A percentile compares a stretch with the other conserved stretches of the same genome.
Conservation (phyloP, 768 basidiomycete species). For the Lactarius trivialis region DNA sequence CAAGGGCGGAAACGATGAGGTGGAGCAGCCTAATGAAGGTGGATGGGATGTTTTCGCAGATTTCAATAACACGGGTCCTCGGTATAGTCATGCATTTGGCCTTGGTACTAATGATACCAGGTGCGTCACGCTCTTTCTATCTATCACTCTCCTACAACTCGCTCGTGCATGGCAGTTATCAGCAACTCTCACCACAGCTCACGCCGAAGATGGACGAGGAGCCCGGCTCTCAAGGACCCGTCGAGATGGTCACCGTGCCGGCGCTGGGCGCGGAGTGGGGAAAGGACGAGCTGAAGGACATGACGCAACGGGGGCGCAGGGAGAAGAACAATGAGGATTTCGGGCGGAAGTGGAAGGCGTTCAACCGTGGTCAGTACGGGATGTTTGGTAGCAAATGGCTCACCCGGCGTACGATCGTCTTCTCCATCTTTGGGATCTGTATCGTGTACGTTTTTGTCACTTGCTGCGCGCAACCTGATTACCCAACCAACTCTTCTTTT, state of each 20-base stretch:
- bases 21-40: constrained; percentile 40
- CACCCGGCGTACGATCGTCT: constrained; percentile 66
- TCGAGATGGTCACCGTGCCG: constrained; percentile 90
- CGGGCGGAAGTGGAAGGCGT: constrained; percentile 59
- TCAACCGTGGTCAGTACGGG: constrained; percentile 74
- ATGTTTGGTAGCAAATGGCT: constrained; percentile 69
- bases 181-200: constrained; percentile 15
- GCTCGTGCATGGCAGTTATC: constrained; percentile 14
- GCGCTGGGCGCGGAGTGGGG: constrained; percentile 90
- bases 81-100: constrained; percentile 62
- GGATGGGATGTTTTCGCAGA: constrained; percentile 83
- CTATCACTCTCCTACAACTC: constrained; percentile 23
- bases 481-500: no score
- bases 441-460: constrained; percentile 41
- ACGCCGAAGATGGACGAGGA: constrained; percentile 36
- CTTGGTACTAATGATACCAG: constrained; percentile 34
- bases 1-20: constrained; percentile 70
- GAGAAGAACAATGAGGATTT: constrained; percentile 53
- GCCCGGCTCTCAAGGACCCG: constrained; percentile 37
- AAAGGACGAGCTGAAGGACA: constrained; percentile 64
- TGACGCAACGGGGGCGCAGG: constrained; percentile 64
- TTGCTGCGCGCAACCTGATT: no score
- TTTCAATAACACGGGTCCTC: constrained; percentile 81
- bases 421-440: constrained; percentile 56
- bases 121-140: constrained; percentile 39